These are phyloP conservation scores for Cynara cardunculus DNA, from an alignment of 129 eudicot genomes.

Conservation along the genomic window DNA sequence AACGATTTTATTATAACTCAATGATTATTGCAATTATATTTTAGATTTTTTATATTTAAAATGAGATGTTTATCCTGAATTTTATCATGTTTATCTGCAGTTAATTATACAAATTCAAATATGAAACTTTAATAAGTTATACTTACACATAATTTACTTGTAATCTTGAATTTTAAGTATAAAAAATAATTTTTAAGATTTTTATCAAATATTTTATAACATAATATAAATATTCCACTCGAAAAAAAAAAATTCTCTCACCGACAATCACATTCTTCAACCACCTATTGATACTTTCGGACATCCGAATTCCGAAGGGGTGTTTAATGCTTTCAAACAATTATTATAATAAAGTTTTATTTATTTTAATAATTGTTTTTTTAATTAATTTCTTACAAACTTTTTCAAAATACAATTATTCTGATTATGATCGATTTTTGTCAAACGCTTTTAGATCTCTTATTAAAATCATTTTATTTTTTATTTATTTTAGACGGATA, in stretches of 20 bases:
- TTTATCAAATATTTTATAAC: no score
- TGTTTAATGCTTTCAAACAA: not conserved
- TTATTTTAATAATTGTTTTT: not conserved
- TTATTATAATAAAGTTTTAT: not conserved
- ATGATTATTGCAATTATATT: no score
- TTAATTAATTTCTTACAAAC: not conserved
- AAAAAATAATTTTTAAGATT: no score
- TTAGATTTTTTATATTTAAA: no score
- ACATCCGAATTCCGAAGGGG: not conserved
- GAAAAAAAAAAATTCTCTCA: not conserved
- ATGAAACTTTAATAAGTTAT: no score
- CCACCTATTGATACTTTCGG: not conserved
- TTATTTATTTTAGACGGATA: not conserved
- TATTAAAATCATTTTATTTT: not conserved
- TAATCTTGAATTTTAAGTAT: no score
- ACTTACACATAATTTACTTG: no score
- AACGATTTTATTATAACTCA: no score
- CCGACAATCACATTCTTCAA: not conserved
- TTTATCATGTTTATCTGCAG: no score
- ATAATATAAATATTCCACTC: not conserved
- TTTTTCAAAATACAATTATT: not conserved
- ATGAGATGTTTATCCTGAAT: no score
- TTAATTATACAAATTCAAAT: no score
- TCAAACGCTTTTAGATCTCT: not conserved
- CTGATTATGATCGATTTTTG: not conserved